These are phyloP conservation scores for Petunia secreta DNA, from an alignment of 257 asterid genomes.

Conservation along the genomic window DNA sequence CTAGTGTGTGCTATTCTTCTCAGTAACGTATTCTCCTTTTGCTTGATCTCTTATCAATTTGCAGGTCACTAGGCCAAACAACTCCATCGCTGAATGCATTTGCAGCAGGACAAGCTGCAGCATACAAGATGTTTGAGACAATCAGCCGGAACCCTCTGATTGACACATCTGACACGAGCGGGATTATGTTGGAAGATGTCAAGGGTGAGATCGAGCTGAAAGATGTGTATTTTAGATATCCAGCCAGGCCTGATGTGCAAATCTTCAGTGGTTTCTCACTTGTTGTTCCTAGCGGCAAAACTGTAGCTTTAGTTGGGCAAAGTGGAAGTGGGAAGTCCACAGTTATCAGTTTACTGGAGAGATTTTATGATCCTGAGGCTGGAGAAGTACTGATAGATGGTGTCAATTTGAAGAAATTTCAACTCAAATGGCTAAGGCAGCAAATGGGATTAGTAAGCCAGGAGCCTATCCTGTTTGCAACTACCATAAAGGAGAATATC, in stretches of 20 bases:
- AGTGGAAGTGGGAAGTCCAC: constrained; percentile 86
- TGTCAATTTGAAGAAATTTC: constrained; percentile 48
- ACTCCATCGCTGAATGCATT: constrained; percentile 65
- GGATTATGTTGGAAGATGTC: constrained; percentile 45
- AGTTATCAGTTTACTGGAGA: constrained; percentile 66
- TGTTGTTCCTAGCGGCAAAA: constrained; percentile 51
- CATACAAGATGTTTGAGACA: constrained; percentile 71
- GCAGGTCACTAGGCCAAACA: constrained; percentile 71
- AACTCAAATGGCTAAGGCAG: constrained; percentile 61
- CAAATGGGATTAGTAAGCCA: constrained; percentile 78
- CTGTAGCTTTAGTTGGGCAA: constrained; percentile 75
- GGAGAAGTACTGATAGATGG: constrained; percentile 70
- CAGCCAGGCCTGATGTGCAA: constrained; percentile 69
- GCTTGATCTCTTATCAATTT: not conserved
- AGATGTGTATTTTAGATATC: constrained; percentile 65
- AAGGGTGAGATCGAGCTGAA: constrained; percentile 58
- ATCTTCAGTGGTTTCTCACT: constrained; percentile 61
- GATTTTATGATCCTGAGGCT: constrained; percentile 73
- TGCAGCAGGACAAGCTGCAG: constrained; percentile 74
- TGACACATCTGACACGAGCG: constrained; percentile 46
- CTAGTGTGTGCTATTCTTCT: not conserved
- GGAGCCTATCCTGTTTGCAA: constrained; percentile 68
- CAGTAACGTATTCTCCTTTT: not conserved
- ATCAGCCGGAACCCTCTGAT: constrained; percentile 59
- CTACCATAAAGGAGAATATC: constrained; percentile 63